Evolutionary conservation across 2,329 filamentous ascomycete genomes (phyloP), one percentile per base, ranked within the genome.

Genomic region (Tolypocladium inflatum): DNA sequence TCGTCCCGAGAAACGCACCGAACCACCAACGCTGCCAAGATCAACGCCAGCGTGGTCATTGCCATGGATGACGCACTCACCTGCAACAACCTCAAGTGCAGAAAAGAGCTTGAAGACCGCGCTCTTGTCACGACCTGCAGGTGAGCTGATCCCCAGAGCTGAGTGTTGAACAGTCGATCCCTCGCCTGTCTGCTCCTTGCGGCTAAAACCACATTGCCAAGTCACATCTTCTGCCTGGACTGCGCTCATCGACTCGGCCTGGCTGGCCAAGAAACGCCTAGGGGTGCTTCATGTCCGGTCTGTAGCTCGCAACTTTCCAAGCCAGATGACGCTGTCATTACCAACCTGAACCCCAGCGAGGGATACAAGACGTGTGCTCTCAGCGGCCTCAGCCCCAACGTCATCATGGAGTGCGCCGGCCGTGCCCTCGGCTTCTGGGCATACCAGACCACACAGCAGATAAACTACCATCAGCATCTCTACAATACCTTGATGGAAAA

Each of bases 61-160:
- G 26, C 21, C 39, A 94, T 95, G 89, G 90, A 96, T 59, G 83
- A 87, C 59, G 75, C 79, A 26, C 76, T 96, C 30, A 82, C 84
- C 41, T 97, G 93, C 77, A 97, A 97, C 70, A 82, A 84, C 35
- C 78, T 92, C 41, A 88, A 86, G 61, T 97, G 93, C 67, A 83
- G 90, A 53, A 77, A 76, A 45, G 82, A 86, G 63, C 79, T 96
- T 39, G 79, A 76, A 39, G 84, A 89, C 45, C 80, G 81, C 61
- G 92, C 91, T 13, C 80, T 96, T 1, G 90, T 96, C 39, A 96
- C 92, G 5, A 94, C 89, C 17, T 97, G 92, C 83, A 91, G 88
- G 90, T 89, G 55, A 35, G 65, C 55, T 51, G 48, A 51, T n/a
- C 3, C 9, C 45, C 9, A n/a, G 15, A 19, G 26, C 26, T 13